Base-by-base conservation (phyloP, 2,329 filamentous ascomycete species). In the Aspergillus pseudonomiae region DNA sequence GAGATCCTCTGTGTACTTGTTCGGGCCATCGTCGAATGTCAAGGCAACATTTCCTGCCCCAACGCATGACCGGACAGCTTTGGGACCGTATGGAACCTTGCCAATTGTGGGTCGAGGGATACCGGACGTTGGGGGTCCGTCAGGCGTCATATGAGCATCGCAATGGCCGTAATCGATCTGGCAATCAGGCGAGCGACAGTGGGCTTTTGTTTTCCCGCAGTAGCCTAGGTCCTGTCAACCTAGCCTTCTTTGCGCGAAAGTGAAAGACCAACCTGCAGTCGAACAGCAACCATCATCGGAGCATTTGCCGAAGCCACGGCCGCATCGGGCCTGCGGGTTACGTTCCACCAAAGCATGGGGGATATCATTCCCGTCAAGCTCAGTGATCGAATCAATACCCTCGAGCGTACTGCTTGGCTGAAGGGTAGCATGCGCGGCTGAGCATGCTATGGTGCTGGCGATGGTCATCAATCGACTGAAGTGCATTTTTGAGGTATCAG, bases 11-110 rank as follows among this genome's bases (percentile, higher is more conserved):
- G 88, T 91, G 74, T 87, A 89, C 24, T 81, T 75, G 66, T 85
- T 85, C 26, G 88, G 89, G 1, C 89, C 89, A 72, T 91, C 89
- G 68, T 91, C 89, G 68, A 85, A 91, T 0, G 88, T 91, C 61
- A 91, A 74, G 21, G 89, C 89, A 68, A 91, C 83, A 12, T 85
- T 86, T 59, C 88, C 86, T 3, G 83, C 79, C n/a, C 80, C 79
- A 45, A 69, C 73, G 67, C 81, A 83, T 12, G 75, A 73, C 36
- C 75, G 74, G 59, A 81, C 77, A 21, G 72, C 68, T 10, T 66
- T 61, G 26, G 74, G 74, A 1, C 74, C 78, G 55, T 80, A 81
- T 21, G 75, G 74, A 19, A 77, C 72, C 43, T 70, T 65, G 26
- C 79, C 78, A 28, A 77, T 14, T n/a, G 71, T 72, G 63, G 77